phyloP scores from a whole-genome alignment of 129 eudicot genomes.

The Sambucus nigra region DNA sequence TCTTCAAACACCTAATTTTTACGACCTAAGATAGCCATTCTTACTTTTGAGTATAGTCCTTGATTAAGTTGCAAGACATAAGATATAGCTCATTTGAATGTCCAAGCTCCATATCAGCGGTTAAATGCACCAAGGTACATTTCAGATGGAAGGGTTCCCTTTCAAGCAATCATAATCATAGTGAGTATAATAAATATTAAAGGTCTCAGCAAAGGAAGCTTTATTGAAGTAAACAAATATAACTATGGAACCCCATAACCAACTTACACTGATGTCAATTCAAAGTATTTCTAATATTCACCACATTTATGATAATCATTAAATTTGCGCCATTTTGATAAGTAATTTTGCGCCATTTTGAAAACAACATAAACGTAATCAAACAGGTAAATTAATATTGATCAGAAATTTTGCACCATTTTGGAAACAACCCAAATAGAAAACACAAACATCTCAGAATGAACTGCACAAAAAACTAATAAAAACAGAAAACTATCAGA shows the following conservation, averaged over 20 bases:
- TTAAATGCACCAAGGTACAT: slow-evolving; percentile 86
- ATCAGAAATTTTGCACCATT: too few species aligned
- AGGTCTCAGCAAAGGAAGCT: neutral
- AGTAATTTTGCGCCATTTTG: too few species aligned
- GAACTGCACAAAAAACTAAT: too few species aligned
- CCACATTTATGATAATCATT: slow-evolving; percentile 96
- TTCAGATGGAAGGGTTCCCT: slow-evolving; percentile 94
- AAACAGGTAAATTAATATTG: too few species aligned
- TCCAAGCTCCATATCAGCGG: slow-evolving; percentile 98
- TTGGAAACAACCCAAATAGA: too few species aligned
- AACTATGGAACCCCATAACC: slow-evolving; percentile 2
- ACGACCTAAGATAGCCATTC: slow-evolving; percentile 12
- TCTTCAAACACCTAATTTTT: too few species aligned
- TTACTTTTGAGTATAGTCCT: slow-evolving; percentile 95
- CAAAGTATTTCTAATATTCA: slow-evolving; percentile 93
- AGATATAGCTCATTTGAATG: slow-evolving; percentile 96
- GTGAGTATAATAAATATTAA: neutral
- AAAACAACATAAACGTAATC: too few species aligned
- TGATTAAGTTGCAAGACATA: slow-evolving; percentile 90
- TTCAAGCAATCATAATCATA: slow-evolving; percentile 70
- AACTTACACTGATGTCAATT: slow-evolving; percentile 78
- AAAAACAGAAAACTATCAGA: too few species aligned
- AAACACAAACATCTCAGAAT: too few species aligned
- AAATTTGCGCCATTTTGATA: too few species aligned
- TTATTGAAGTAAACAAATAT: neutral